A percentile compares a stretch with the other conserved stretches of the same genome.
These are phyloP conservation scores for Cyamopsis tetragonoloba DNA, from an alignment of 306 rosid genomes.

Conservation along the genomic window DNA sequence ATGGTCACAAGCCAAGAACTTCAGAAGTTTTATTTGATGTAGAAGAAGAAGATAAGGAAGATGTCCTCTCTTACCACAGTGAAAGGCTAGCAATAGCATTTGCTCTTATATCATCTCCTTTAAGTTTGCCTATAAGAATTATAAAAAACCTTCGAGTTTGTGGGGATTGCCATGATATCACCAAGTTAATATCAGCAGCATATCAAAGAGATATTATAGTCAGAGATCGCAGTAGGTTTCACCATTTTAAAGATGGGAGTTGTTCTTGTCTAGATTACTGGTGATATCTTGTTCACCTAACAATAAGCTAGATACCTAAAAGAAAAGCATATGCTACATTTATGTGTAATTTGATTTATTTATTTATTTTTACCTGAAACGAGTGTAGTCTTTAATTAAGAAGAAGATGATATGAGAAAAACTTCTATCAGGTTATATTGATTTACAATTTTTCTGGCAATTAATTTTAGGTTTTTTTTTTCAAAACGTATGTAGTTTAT, in stretches of 20 bases:
- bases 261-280: conserved; percentile 43
- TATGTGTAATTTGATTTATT: not conserved
- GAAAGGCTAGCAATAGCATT: conserved; percentile 47
- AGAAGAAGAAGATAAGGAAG: conserved; percentile 49
- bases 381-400: not conserved
- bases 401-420: not conserved
- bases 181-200: conserved; percentile 34
- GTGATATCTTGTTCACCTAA: conserved; percentile 21
- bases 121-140: conserved; percentile 30
- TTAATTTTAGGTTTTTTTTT: not conserved
- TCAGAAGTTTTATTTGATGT: conserved; percentile 41
- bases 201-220: conserved; percentile 36
- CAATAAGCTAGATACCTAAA: not conserved
- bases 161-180: conserved; percentile 33
- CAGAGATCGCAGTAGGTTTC: conserved; percentile 44
- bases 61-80: conserved; percentile 41
- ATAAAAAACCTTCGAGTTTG: conserved; percentile 44
- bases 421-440: not conserved
- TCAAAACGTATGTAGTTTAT: not conserved
- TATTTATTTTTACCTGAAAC: not conserved
- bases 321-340: not conserved
- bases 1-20: conserved; percentile 37
- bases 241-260: conserved; percentile 39
- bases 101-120: conserved; percentile 35
- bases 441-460: not conserved